phyloP scores from a whole-genome alignment of 2,329 filamentous ascomycete species.

The Dryadomyces quercus-mongolicae region DNA sequence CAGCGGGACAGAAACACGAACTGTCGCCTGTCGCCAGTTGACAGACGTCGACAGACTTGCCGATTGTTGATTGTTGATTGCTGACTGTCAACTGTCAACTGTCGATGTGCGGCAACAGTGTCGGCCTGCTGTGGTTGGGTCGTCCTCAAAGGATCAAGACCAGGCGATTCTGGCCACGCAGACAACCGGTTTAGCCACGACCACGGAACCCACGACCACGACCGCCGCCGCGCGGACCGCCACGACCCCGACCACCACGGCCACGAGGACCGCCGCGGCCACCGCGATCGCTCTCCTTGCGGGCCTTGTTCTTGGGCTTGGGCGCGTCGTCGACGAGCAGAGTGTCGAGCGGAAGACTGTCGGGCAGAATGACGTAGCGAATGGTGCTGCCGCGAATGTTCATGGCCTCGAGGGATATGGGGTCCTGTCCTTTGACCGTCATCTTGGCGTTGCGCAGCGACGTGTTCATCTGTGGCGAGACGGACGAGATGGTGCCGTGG shows the following conservation, averaged over 20 bases:
- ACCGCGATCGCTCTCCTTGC: slow-evolving; percentile 69
- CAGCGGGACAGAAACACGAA: too few relatives aligned
- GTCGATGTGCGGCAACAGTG: too few relatives aligned
- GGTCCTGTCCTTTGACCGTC: slow-evolving; percentile 79
- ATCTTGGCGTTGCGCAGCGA: slow-evolving; percentile 93
- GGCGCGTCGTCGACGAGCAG: slow-evolving; percentile 91
- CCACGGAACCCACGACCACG: slow-evolving; percentile 10
- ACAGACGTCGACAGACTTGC: too few relatives aligned
- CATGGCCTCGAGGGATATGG: slow-evolving; percentile 84
- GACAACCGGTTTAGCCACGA: slow-evolving; percentile 9
- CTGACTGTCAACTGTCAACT: too few relatives aligned
- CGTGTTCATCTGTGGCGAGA: slow-evolving; percentile 98
- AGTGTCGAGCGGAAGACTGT: slow-evolving; percentile 89
- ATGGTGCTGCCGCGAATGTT: slow-evolving; percentile 94
- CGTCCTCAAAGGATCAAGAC: too few relatives aligned
- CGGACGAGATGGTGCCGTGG: slow-evolving; percentile 91
- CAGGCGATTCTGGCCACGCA: neutral
- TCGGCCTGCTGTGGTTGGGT: too few relatives aligned
- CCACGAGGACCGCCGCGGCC: slow-evolving; percentile 20
- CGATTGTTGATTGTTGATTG: too few relatives aligned
- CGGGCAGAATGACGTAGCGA: slow-evolving; percentile 91
- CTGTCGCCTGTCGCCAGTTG: too few relatives aligned
- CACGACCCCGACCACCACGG: slow-evolving; percentile 18
- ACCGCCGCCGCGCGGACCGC: slow-evolving; percentile 6
- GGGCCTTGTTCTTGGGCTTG: slow-evolving; percentile 99